Conservation (phyloP, 148 eudicot species). For the Rhododendron williamsianum region DNA sequence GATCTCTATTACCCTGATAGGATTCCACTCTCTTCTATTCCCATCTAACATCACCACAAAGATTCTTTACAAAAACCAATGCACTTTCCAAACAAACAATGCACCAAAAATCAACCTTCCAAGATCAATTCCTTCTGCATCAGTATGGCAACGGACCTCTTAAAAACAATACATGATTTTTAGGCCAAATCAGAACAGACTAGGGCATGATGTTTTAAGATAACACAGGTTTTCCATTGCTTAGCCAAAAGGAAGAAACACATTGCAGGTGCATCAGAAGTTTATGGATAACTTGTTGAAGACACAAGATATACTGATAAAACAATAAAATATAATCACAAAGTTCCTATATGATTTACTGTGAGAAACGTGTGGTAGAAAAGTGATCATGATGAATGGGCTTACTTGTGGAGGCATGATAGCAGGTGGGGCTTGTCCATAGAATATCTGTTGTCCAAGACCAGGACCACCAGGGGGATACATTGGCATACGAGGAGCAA, state of each 20-base stretch:
- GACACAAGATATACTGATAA: background rate
- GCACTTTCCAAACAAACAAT: background rate
- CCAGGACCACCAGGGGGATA: slow-evolving; percentile 85
- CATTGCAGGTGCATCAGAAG: background rate
- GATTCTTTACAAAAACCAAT: background rate
- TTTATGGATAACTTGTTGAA: background rate
- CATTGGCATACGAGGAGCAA: slow-evolving; percentile 77
- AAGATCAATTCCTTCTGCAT: background rate
- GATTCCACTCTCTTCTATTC: background rate
- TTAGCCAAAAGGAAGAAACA: background rate
- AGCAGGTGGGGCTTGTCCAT: slow-evolving; percentile 75
- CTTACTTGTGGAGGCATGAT: slow-evolving; percentile 73
- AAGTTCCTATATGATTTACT: background rate
- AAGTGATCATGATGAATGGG: background rate
- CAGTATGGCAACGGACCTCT: background rate
- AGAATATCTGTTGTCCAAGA: slow-evolving; percentile 75
- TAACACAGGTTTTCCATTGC: background rate
- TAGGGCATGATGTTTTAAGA: background rate
- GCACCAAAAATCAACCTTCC: background rate
- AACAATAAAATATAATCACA: background rate
- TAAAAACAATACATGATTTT: background rate
- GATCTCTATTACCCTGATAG: background rate
- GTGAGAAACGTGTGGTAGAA: background rate
- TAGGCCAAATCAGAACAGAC: background rate
- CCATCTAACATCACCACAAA: background rate